Base-by-base conservation (phyloP, 164 flowering plant genomes). In the Buxus sempervirens region DNA sequence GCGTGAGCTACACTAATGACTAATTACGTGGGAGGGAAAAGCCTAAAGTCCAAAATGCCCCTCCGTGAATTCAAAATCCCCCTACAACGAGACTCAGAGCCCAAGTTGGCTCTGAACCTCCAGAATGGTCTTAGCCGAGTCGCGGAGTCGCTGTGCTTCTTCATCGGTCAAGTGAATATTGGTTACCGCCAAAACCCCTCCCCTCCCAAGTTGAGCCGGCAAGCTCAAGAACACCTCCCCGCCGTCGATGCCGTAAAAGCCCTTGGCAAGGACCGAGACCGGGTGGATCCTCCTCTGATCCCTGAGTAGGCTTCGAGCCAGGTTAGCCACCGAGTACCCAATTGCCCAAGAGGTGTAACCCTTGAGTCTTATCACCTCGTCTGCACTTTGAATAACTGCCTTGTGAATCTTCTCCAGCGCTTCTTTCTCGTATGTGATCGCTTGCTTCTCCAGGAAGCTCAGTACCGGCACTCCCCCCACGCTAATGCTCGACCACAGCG, bases 301-400 rank as follows among this genome's bases (percentile, higher is more conserved):
- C 23, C 96, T 60, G 4, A 90, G 80, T 0, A 90, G 60, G 36
- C 83, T 23, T 2, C 92, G 74, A 55, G 96, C 94, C 53, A 90
- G 65, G 80, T 53, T 88, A 8, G 93, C 92, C 9, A 73, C 94
- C 0, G 96, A 90, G 82, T 90, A 90, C 21, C 94, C 94, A 26
- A 90, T 87, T 0, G 96, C 96, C 96, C 96, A 90, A 0, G 96
- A 90, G 0, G 96, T 89, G 84, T 90, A 89, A 49, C 94, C 96
- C 71, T 90, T 90, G 57, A 90, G 86, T 19, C 76, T 66, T 9
- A 90, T 90, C 63, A 90, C 94, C 61, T 90, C 92, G 42, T 89
- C 84, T 0, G 96, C 94, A 36, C 92, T 68, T 32, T 80, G 78
- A 4, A 89, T 75, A 0, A 90, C 96, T 56, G 66, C 83, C 63